Base-by-base conservation (phyloP, 2,329 filamentous ascomycete species). In the Xylariaceae sp. region DNA sequence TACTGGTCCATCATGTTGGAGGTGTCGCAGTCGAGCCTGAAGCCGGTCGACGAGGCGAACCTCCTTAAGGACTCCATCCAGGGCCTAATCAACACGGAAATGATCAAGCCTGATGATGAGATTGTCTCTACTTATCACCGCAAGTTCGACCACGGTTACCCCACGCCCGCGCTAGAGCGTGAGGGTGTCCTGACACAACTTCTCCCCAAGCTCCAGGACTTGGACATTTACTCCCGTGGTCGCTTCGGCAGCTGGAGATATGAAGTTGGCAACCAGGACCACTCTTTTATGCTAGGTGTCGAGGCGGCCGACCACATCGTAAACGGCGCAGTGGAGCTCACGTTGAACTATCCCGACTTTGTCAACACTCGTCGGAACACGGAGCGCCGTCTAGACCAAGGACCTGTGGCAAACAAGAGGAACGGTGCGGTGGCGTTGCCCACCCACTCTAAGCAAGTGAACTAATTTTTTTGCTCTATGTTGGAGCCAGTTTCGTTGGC, bases 1-100 rank as follows among this genome's bases (percentile, higher is more conserved):
- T 99, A 99, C 87, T 99, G 95, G 95, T 98, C 93, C 63, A 96
- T 99, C 82, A 99, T 99, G 95, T 81, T 99, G 67, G 95, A 99
- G 79, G 89, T 99, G 59, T 98, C 95, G 29, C 91, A 99, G 79
- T 98, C 93, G 29, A 86, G 85, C 71, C 86, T 96, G 88, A 99
- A 99, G 85, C 91, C 92, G 40, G 93, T 98, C 29, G 87, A 98
- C 76, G 81, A 89, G 68, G 86, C 87, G 68, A 96, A 89, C 75
- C 78, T 99, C 61, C 82, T 99, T 69, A 85, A 84, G 75, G 93
- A 99, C 71, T 95, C 86, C 70, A 98, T 99, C 74, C 90, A 96
- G 79, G 95, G 95, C 71, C 89, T 98, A 48, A 84, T 99, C 82
- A 98, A 97, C 85, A 99, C 95, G 18, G 89, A 96, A 65, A 96